Percentiles rank a stretch among this genome's conserved stretches.
These are phyloP conservation scores for Urochloa ruziziensis DNA, from an alignment of 176 grass and related monocot species.

Conservation along the genomic window DNA sequence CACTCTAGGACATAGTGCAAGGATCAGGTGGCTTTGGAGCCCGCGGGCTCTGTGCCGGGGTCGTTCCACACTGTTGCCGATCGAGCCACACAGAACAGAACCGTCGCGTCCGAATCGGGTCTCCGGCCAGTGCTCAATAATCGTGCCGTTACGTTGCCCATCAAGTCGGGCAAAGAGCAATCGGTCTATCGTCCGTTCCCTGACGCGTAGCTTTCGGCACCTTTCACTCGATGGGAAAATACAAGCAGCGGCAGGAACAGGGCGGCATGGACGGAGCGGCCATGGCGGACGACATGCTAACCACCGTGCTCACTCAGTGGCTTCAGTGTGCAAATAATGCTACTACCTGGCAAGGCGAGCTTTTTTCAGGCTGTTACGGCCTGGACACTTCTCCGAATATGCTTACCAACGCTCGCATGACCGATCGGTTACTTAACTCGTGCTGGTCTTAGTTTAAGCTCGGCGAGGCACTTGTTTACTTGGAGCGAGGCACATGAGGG, in stretches of 20 bases:
- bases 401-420: background rate
- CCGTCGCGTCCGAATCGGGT: background rate
- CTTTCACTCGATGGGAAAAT: background rate
- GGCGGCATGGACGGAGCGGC: background rate
- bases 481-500: conserved; percentile 14
- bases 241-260: background rate
- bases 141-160: background rate
- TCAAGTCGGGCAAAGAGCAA: background rate
- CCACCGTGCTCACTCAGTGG: background rate
- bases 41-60: background rate
- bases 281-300: background rate
- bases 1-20: background rate
- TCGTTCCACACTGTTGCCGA: background rate
- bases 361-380: background rate
- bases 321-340: no score
- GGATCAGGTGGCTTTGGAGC: background rate
- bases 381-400: background rate
- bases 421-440: background rate
- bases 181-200: background rate
- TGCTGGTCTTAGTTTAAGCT: conserved; percentile 38
- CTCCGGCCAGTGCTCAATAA: background rate
- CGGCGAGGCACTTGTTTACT: background rate
- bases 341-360: background rate
- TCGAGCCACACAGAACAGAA: background rate
- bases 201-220: conserved; percentile 6